Conservation (phyloP, 2,329 filamentous ascomycete species). For the Thelonectria rubi region DNA sequence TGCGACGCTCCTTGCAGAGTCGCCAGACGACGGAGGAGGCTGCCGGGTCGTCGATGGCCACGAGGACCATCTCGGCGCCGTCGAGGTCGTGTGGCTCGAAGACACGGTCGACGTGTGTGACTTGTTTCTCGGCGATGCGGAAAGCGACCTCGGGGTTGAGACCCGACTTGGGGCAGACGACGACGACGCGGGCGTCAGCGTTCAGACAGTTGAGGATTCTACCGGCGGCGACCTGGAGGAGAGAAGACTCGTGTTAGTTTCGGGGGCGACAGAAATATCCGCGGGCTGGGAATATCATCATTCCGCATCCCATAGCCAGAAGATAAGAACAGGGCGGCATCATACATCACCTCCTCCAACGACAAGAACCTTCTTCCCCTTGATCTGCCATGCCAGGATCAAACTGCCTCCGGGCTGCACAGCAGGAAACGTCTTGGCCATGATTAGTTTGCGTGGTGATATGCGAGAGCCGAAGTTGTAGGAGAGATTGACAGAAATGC, state of each 20-base stretch:
- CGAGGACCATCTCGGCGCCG: conserved; percentile 84
- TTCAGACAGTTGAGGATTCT: conserved; percentile 95
- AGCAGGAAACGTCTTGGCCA: conserved; percentile 70
- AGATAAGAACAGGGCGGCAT: conserved; percentile 21
- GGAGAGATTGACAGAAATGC: conserved; percentile 26
- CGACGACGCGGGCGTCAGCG: conserved; percentile 88
- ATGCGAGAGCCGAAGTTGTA: conserved; percentile 15
- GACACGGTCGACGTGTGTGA: conserved; percentile 81
- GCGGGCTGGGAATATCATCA: conserved; percentile 1
- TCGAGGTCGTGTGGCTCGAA: conserved; percentile 92
- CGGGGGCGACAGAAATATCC: not conserved
- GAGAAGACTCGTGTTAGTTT: conserved; percentile 3
- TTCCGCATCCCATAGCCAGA: conserved; percentile 26
- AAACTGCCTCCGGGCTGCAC: conserved; percentile 92
- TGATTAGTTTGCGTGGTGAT: conserved; percentile 28
- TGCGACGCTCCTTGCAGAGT: conserved; percentile 83
- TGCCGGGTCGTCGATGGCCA: conserved; percentile 90
- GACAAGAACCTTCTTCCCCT: conserved; percentile 87
- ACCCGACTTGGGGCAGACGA: conserved; percentile 81
- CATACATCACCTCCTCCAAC: conserved; percentile 93
- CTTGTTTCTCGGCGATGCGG: conserved; percentile 77
- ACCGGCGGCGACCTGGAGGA: conserved; percentile 84
- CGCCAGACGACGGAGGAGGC: conserved; percentile 94
- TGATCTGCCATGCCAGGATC: conserved; percentile 95
- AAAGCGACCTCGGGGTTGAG: conserved; percentile 89